Percentiles rank a stretch among this genome's conserved stretches.
phyloP scores from a whole-genome alignment of 2,329 filamentous ascomycete species.

The Chaetothyriales sp. region DNA sequence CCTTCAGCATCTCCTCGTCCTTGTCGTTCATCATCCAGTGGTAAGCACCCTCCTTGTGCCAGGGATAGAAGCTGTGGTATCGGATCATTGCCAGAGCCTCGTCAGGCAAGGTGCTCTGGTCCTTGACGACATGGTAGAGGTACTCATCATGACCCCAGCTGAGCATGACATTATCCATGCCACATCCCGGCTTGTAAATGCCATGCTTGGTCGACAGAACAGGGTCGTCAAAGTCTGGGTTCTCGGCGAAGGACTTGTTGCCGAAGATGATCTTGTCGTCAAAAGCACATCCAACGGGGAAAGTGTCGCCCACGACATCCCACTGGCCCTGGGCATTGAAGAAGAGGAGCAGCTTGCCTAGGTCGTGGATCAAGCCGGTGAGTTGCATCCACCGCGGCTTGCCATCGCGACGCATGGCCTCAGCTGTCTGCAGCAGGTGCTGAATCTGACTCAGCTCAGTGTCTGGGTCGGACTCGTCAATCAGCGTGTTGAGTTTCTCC shows the following conservation, averaged over 20 bases:
- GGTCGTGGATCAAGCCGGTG: conserved; percentile 33
- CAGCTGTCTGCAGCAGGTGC: conserved; percentile 74
- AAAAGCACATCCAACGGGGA: conserved; percentile 32
- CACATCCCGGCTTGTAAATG: conserved; percentile 66
- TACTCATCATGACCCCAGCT: conserved; percentile 85
- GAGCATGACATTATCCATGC: conserved; percentile 75
- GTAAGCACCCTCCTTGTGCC: conserved; percentile 74
- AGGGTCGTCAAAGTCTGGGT: conserved; percentile 57
- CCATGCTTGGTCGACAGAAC: conserved; percentile 63
- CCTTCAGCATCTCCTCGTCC: conserved; percentile 63
- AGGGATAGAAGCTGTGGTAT: conserved; percentile 86
- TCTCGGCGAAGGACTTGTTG: conserved; percentile 54
- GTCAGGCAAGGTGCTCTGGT: conserved; percentile 60
- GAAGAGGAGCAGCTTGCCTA: conserved; percentile 33
- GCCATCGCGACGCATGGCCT: conserved; percentile 68
- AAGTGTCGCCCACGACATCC: conserved; percentile 64
- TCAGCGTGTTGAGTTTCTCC: conserved; percentile 78
- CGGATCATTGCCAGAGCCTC: conserved; percentile 86
- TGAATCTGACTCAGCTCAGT: conserved; percentile 78
- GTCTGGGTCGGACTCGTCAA: conserved; percentile 84
- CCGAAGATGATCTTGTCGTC: conserved; percentile 67
- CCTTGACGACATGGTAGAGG: conserved; percentile 72
- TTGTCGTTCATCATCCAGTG: conserved; percentile 67
- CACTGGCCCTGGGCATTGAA: conserved; percentile 73
- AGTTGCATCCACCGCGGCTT: conserved; percentile 36